Evolutionary conservation across 306 rosid species (phyloP).

Genomic region (Adenanthera pavonina): DNA sequence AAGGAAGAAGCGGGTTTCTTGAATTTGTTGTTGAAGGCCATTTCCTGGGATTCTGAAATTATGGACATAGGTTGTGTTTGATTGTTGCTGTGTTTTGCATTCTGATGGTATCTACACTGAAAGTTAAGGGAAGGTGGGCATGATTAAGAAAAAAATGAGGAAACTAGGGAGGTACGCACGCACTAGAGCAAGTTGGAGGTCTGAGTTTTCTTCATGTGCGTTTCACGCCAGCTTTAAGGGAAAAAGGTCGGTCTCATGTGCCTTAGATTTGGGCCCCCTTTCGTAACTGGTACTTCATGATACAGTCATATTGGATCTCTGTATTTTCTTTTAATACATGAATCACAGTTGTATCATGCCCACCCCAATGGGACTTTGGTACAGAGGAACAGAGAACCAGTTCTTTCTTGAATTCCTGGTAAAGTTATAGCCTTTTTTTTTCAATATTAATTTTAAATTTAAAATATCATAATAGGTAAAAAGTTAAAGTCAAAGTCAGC

Average conservation of each 20-base stretch:
- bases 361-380: not conserved
- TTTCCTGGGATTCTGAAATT: constrained; percentile 36
- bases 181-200: constrained; percentile 57
- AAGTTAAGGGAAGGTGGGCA: constrained; percentile 31
- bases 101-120: not conserved
- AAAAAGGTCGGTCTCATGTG: constrained; percentile 49
- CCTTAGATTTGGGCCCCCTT: constrained; percentile 28
- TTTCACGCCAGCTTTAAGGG: constrained; percentile 11
- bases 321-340: not conserved
- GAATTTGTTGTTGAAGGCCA: constrained; percentile 70
- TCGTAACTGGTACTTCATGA: constrained; percentile 26
- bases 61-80: constrained; percentile 29
- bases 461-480: not conserved
- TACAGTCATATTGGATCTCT: not conserved
- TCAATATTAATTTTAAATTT: not conserved
- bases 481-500: constrained; percentile 27
- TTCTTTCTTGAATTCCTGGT: constrained; percentile 42
- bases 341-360: not conserved
- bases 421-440: constrained; percentile 22
- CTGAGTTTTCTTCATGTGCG: constrained; percentile 19
- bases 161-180: constrained; percentile 43
- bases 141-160: not conserved
- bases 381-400: not conserved
- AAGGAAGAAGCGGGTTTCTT: constrained; percentile 54
- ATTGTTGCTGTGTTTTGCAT: constrained; percentile 31